Evolutionary conservation across 176 grass and related monocot species (phyloP), one percentile per base, ranked within the genome.

Genomic region (Pontederia crassipes): DNA sequence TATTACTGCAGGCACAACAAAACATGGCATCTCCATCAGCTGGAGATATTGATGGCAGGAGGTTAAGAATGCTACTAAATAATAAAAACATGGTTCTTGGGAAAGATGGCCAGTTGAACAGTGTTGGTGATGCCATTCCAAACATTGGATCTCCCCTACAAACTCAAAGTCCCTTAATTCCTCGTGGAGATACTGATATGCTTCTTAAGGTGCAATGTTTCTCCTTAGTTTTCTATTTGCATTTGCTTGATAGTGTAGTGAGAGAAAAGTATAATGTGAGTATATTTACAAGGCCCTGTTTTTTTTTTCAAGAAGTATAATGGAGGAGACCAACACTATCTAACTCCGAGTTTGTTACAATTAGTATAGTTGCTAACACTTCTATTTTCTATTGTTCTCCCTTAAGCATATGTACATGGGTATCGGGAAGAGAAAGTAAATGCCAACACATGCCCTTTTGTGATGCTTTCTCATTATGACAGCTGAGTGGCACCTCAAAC

Each of bases 1-100:
- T 89, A 54, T 76, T 95, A 59, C 71, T 95, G 68, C 90, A 86
- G 73, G 85, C 90, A 49, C 90, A 95, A n/a, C 82, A 95, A 66
- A 95, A 83, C 59, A 65, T 79, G 52, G 16, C 74, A 40, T 55
- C 49, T 28, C 27, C 80, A 54, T 78, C 85, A 66, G 52, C 72
- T 75, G 76, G 63, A 12, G 85, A 89, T 72, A 85, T 89, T 69
- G 90, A 95, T 73, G 79, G 68, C 59, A 80, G 85, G 77, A 78
- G 74, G 57, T 71, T 95, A 74, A 75, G 74, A 45, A 83, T 95
- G 86, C 68, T 89, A 69, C 72, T 79, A 58, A 76, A 63, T 54
- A 83, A 81, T 61, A 60, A 66, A 50, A 82, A 77, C 35, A 55
- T 85, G 59, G 73, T 68, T 69, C 65, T 77, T 52, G 85, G 70